Evolutionary conservation across 192 early-diverging fungal genomes (phyloP).

Genomic region (Podochytrium sp.): DNA sequence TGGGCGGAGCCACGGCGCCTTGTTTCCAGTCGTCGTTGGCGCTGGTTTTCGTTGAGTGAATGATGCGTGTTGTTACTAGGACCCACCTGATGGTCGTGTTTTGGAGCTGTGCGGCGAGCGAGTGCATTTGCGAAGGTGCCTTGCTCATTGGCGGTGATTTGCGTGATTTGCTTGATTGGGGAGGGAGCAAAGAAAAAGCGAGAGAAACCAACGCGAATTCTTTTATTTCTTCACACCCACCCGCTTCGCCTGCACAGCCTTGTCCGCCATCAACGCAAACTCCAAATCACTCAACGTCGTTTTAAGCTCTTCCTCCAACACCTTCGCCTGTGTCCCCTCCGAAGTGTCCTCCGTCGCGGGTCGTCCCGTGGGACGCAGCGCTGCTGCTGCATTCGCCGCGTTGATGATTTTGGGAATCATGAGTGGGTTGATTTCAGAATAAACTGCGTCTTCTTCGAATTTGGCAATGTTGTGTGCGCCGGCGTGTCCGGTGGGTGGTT

Average conservation of each 20-base stretch:
- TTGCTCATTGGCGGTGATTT: background rate
- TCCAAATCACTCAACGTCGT: constrained; percentile 48
- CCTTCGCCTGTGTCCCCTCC: constrained; percentile 17
- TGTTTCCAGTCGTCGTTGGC: constrained; percentile 43
- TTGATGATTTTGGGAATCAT: constrained; percentile 42
- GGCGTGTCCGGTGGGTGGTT: background rate
- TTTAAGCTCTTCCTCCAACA: constrained; percentile 48
- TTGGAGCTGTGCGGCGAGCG: constrained; percentile 7
- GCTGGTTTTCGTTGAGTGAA: background rate
- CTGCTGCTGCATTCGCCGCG: constrained; percentile 15
- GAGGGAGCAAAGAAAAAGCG: background rate
- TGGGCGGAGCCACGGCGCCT: constrained; percentile 70
- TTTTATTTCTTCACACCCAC: background rate
- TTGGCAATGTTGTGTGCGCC: constrained; percentile 1
- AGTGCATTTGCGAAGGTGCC: background rate
- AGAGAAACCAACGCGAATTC: no score
- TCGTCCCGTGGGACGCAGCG: background rate
- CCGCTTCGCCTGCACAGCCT: background rate
- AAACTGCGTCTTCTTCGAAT: constrained; percentile 19
- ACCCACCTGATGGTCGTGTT: background rate
- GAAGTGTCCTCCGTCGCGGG: constrained; percentile 2
- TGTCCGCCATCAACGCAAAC: constrained; percentile 32
- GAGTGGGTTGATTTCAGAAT: constrained; percentile 49
- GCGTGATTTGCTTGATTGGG: background rate
- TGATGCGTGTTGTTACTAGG: background rate